Conservation (phyloP, 169 alveolate genomes). For the Cryptosporidium meleagridis region DNA sequence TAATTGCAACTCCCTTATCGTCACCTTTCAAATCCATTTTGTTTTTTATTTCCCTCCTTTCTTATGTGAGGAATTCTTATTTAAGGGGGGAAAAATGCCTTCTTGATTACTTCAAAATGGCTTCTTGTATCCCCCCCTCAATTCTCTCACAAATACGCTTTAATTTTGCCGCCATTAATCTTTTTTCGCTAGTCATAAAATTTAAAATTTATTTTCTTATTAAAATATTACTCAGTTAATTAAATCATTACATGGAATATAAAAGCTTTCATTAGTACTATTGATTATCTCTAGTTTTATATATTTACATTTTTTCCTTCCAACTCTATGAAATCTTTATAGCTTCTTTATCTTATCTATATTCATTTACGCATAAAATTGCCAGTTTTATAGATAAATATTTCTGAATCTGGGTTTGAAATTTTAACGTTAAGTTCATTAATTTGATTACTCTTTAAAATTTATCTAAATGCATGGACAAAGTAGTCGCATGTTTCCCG, state of each 20-base stretch:
- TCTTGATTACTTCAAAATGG: not conserved
- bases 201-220: too few relatives aligned
- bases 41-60: not conserved
- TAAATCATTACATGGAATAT: not conserved
- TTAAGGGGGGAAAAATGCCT: not conserved
- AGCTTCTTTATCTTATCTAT: not conserved
- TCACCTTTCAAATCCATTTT: conserved; percentile 69
- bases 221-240: too few relatives aligned
- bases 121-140: conserved; percentile 10
- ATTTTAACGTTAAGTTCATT: not conserved
- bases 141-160: not conserved
- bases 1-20: conserved; percentile 50
- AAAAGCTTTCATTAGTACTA: too few relatives aligned
- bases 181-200: not conserved
- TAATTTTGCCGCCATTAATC: conserved; percentile 21
- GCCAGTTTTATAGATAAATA: not conserved
- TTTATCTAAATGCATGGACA: not conserved
- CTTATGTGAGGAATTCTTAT: not conserved
- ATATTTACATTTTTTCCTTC: too few relatives aligned
- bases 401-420: not conserved
- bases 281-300: not conserved
- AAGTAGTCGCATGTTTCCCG: conserved; percentile 7
- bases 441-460: not conserved
- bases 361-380: not conserved
- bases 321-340: not conserved